Evolutionary conservation across 768 basidiomycete genomes (phyloP).

Genomic region (Macrolepiota fuliginosa): DNA sequence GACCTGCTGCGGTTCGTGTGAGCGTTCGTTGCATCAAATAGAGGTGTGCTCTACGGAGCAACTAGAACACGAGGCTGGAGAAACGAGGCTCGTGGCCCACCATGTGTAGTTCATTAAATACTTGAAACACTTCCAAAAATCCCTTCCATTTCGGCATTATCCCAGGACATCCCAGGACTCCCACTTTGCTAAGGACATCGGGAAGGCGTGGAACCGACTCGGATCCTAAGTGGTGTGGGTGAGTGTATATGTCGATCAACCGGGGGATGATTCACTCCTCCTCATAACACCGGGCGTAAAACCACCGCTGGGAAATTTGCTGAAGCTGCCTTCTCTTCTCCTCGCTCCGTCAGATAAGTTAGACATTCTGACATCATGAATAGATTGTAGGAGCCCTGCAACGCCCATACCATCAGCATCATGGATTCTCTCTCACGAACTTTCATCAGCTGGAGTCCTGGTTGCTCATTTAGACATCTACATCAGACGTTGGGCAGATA

Average conservation of each 20-base stretch:
- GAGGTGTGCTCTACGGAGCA: slow-evolving; percentile 4
- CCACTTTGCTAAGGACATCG: not conserved
- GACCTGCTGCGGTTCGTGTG: not conserved
- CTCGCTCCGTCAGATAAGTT: not conserved
- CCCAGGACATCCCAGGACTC: not conserved
- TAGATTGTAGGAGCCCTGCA: not conserved
- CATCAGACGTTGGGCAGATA: not conserved
- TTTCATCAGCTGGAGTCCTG: not conserved
- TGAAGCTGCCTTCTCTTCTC: not conserved
- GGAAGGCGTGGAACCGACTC: not conserved
- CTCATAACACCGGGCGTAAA: not conserved
- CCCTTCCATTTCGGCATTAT: slow-evolving; percentile 10
- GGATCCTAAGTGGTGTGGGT: not conserved
- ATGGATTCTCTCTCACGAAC: slow-evolving; percentile 1
- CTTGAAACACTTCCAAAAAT: slow-evolving; percentile 11
- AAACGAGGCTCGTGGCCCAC: slow-evolving; percentile 9
- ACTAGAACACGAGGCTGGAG: slow-evolving; percentile 11
- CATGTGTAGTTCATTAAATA: slow-evolving; percentile 13
- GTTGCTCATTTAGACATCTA: not conserved
- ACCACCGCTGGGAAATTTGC: not conserved
- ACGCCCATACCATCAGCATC: not conserved
- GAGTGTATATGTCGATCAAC: not conserved
- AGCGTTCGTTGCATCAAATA: not conserved
- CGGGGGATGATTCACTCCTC: not conserved
- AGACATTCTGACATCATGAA: not conserved